Conservation (phyloP, 2,329 filamentous ascomycete genomes). For the Kalaharituber pfeilii region DNA sequence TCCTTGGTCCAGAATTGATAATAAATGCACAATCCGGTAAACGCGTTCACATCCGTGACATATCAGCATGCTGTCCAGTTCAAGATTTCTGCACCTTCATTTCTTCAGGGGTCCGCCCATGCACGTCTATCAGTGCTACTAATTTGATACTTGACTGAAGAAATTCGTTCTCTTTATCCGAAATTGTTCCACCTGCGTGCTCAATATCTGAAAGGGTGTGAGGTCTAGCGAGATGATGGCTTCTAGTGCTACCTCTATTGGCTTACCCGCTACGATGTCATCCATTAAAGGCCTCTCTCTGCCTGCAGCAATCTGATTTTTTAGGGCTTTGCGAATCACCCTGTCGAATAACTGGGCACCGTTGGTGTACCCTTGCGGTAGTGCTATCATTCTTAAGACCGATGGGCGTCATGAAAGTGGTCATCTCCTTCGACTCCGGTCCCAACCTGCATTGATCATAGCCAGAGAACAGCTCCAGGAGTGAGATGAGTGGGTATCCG, state of each 20-base stretch:
- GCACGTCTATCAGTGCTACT: background rate
- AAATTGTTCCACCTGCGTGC: background rate
- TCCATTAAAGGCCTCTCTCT: background rate
- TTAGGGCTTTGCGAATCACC: too few relatives aligned
- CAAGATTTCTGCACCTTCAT: background rate
- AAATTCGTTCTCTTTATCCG: background rate
- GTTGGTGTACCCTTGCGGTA: too few relatives aligned
- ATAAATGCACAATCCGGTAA: too few relatives aligned
- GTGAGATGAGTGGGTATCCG: background rate
- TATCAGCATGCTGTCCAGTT: background rate
- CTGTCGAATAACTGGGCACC: too few relatives aligned
- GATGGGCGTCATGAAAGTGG: background rate
- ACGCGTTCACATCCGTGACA: background rate
- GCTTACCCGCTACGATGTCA: background rate
- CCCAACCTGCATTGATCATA: background rate
- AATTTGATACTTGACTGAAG: background rate
- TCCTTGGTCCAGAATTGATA: background rate
- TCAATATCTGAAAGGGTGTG: background rate
- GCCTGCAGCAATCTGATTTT: background rate
- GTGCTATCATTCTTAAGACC: background rate
- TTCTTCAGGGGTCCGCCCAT: background rate
- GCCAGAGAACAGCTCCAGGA: background rate
- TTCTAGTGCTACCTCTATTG: background rate
- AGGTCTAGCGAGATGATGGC: background rate
- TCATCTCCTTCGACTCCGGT: background rate